These are phyloP conservation scores for Myrica gale DNA, from an alignment of 306 rosid species.

Conservation along the genomic window DNA sequence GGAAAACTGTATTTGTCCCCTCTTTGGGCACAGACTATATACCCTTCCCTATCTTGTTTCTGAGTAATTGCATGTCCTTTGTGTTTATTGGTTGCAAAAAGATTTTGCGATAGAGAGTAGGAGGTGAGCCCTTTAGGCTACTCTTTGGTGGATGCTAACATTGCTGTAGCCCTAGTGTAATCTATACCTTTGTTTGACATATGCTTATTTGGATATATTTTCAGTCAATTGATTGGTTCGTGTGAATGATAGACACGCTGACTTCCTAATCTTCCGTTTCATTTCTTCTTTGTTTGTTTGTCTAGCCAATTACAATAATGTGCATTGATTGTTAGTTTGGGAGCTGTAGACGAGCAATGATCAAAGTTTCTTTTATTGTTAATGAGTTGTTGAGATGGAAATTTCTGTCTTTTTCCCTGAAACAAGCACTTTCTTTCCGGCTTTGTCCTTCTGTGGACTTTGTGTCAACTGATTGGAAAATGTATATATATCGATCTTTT, in stretches of 20 bases:
- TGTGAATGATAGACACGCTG: neutral
- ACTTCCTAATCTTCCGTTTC: constrained; percentile 6
- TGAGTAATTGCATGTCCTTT: neutral
- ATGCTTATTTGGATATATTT: neutral
- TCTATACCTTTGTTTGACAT: neutral
- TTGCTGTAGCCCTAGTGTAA: neutral
- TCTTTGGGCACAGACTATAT: neutral
- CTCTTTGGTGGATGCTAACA: neutral
- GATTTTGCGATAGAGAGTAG: neutral
- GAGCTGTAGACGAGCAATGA: neutral
- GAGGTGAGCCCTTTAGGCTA: neutral
- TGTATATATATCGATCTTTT: constrained; percentile 11
- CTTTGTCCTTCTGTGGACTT: neutral
- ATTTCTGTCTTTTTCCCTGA: neutral
- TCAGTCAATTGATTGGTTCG: neutral
- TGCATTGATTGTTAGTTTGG: constrained; percentile 23
- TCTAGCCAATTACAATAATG: constrained; percentile 5
- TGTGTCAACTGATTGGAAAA: constrained; percentile 8
- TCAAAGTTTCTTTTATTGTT: neutral
- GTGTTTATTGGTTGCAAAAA: neutral
- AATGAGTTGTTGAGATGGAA: neutral
- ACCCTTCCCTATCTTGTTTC: neutral
- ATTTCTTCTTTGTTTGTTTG: constrained; percentile 3
- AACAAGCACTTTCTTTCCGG: neutral
- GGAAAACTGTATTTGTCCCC: no score